phyloP scores from a whole-genome alignment of 257 asterid species.

The Solanum pimpinellifolium region DNA sequence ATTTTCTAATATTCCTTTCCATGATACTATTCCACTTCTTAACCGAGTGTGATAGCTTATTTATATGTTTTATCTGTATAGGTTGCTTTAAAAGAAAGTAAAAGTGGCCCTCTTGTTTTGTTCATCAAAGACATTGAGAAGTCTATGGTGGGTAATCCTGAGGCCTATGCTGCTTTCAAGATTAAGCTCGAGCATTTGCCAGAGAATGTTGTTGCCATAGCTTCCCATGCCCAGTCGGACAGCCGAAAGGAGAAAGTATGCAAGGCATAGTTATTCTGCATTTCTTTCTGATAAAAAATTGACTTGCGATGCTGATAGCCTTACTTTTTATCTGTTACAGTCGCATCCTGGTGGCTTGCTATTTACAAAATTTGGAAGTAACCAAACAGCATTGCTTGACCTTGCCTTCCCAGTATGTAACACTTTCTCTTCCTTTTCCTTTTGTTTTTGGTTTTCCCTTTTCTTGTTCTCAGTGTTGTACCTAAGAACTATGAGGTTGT shows the following conservation, averaged over 20 bases:
- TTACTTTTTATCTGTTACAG: slow-evolving; percentile 26
- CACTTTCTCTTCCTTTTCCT: not conserved
- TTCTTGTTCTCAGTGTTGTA: not conserved
- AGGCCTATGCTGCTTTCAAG: slow-evolving; percentile 55
- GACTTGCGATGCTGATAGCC: not conserved
- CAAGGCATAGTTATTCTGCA: not conserved
- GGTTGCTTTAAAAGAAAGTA: slow-evolving; percentile 73
- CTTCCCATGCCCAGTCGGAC: slow-evolving; percentile 80
- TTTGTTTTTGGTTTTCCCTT: not conserved
- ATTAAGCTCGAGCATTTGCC: slow-evolving; percentile 67
- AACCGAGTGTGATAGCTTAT: not conserved
- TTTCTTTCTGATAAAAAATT: not conserved
- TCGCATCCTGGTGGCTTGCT: slow-evolving; percentile 77
- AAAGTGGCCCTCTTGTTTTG: slow-evolving; percentile 45
- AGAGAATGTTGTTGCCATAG: slow-evolving; percentile 62
- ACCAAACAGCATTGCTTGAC: slow-evolving; percentile 85
- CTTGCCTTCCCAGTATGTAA: slow-evolving; percentile 73
- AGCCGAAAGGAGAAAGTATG: slow-evolving; percentile 84
- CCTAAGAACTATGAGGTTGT: not conserved
- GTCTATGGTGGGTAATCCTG: slow-evolving; percentile 61
- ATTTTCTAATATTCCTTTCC: not conserved
- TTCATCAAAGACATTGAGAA: slow-evolving; percentile 83
- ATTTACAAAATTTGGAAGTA: slow-evolving; percentile 80
- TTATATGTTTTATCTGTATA: slow-evolving; percentile 11
- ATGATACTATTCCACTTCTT: not conserved